These are phyloP conservation scores for Colletotrichum salicis DNA, from an alignment of 2,329 filamentous ascomycete genomes.

Conservation along the genomic window DNA sequence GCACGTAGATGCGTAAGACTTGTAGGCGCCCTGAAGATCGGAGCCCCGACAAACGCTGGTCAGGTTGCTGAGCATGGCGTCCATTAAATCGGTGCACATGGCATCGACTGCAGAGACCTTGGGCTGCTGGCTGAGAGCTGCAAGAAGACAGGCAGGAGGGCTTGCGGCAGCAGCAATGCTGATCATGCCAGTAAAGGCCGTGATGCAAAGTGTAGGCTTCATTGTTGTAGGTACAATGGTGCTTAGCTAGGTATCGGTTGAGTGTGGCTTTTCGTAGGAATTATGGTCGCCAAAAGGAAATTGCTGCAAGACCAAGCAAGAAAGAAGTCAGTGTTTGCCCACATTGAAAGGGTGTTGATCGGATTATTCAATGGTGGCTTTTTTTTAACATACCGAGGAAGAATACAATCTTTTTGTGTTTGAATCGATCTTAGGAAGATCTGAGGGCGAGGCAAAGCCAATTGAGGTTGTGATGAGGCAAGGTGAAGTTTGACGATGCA, in stretches of 20 bases:
- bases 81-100: conserved; percentile 33
- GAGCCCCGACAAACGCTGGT: conserved; percentile 19
- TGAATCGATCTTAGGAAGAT: neutral
- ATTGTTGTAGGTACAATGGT: neutral
- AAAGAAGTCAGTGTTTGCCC: neutral
- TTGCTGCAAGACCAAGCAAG: neutral
- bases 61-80: conserved; percentile 33
- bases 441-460: neutral
- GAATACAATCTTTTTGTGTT: neutral
- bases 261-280: neutral
- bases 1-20: conserved; percentile 29
- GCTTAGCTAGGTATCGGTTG: neutral
- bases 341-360: too few relatives aligned
- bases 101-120: conserved; percentile 19
- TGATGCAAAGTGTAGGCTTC: conserved; percentile 16
- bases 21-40: conserved; percentile 26
- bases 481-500: conserved; percentile 4
- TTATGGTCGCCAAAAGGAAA: neutral
- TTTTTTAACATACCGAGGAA: neutral
- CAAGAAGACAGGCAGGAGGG: conserved; percentile 36
- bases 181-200: conserved; percentile 21
- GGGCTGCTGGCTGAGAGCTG: conserved; percentile 32
- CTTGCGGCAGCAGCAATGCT: conserved; percentile 21
- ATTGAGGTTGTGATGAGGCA: neutral
- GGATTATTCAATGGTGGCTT: neutral